Conservation (phyloP, 345 rosid species). For the Reutealis trisperma region DNA sequence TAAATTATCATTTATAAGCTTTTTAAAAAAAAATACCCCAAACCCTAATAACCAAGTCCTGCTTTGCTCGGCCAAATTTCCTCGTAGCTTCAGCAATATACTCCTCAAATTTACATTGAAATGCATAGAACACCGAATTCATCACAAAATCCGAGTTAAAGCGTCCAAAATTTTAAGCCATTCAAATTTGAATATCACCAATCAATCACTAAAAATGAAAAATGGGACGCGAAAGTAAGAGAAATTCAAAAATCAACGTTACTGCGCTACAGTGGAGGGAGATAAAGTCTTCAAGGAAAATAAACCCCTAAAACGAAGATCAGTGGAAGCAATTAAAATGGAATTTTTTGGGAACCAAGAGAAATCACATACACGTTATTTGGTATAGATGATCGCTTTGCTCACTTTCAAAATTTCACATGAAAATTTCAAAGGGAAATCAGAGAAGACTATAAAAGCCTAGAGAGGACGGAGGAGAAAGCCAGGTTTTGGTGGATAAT, state of each 20-base stretch:
- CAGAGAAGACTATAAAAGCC: neutral
- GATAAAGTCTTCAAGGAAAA: neutral
- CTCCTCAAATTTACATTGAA: neutral
- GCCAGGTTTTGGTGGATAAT: neutral
- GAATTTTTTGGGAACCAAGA: neutral
- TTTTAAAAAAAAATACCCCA: neutral
- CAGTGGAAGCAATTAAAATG: neutral
- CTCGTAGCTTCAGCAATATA: neutral
- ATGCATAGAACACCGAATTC: neutral
- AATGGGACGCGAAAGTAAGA: neutral
- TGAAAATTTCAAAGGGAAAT: too few species aligned
- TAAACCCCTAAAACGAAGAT: neutral
- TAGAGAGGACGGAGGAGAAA: neutral
- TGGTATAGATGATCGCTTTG: neutral
- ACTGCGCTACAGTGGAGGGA: neutral
- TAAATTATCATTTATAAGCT: neutral
- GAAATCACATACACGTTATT: constrained; percentile 3
- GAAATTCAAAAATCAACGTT: neutral
- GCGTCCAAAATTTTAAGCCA: neutral
- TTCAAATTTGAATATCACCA: neutral
- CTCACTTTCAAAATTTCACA: neutral
- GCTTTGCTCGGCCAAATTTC: neutral
- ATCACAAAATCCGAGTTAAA: neutral
- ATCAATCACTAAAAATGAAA: neutral
- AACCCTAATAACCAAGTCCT: constrained; percentile 6